Conservation (phyloP, 495 filamentous ascomycete genomes). For the Xylaria intraflava region DNA sequence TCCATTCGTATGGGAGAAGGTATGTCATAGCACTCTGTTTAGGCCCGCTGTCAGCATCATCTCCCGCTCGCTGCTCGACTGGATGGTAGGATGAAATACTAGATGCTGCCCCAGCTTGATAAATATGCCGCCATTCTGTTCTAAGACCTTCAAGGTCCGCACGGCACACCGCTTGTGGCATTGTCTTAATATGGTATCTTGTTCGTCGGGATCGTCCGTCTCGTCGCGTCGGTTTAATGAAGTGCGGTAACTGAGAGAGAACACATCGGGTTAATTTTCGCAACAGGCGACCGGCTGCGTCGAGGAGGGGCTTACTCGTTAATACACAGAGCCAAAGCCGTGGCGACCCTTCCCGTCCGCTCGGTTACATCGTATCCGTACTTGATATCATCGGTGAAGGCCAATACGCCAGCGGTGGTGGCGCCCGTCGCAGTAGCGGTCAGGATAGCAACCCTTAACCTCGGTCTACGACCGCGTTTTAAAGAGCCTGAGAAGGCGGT, state of each 20-base stretch:
- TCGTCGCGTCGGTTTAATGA: slow-evolving; percentile 63
- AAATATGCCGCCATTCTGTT: slow-evolving; percentile 95
- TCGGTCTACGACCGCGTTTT: slow-evolving; percentile 13
- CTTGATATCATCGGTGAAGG: slow-evolving; percentile 65
- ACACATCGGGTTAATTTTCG: background rate
- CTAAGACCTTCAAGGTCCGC: slow-evolving; percentile 76
- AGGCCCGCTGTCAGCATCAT: slow-evolving; percentile 15
- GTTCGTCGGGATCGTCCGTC: slow-evolving; percentile 53
- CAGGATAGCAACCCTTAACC: slow-evolving; percentile 17
- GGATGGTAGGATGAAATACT: slow-evolving; percentile 29
- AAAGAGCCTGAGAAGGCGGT: slow-evolving; percentile 18
- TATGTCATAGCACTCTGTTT: slow-evolving; percentile 85
- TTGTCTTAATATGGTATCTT: slow-evolving; percentile 59
- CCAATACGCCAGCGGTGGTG: slow-evolving; percentile 51
- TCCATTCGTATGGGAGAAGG: slow-evolving; percentile 90
- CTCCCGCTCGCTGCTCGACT: background rate
- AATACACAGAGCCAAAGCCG: slow-evolving; percentile 70
- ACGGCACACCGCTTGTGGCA: slow-evolving; percentile 89
- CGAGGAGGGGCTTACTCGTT: slow-evolving; percentile 66
- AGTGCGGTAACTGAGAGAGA: slow-evolving; percentile 61
- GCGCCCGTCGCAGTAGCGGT: slow-evolving; percentile 47
- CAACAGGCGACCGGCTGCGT: background rate
- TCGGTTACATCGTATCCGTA: slow-evolving; percentile 66
- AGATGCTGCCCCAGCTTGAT: slow-evolving; percentile 97
- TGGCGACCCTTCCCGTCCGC: slow-evolving; percentile 73